Base-by-base conservation (phyloP, 2,329 filamentous ascomycete genomes). In the Lizonia empirigonia region DNA sequence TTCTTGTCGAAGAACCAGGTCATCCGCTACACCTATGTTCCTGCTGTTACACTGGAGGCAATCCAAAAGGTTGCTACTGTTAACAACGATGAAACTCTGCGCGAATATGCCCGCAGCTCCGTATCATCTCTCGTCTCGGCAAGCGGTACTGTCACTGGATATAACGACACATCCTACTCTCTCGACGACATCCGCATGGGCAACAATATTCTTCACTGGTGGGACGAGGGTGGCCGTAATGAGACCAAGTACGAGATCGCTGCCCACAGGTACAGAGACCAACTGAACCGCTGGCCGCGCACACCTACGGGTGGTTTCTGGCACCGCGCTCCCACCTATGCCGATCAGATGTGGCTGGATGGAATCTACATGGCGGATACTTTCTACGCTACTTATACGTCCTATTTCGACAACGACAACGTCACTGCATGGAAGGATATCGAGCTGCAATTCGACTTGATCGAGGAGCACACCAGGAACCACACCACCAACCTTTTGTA, bases 301-400 rank as follows among this genome's bases (percentile, higher is more conserved):
- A 84, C 78, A 0, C 65, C 76, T 0, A 64, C 73, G 0, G 81
- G 81, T 7, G 82, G 81, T 1, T 81, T 84, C 71, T 84, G 80
- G 80, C 81, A 84, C 56, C 72, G 77, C 1, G 64, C 73, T 13
- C 69, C 78, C 24, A 68, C 72, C 2, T 82, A 81, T 55, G 73
- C 72, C 15, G 75, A 82, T 55, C 79, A 84, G 60, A 82, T 83
- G 81, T 83, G 82, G 81, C 73, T 84, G 0, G 80, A 83, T 55
- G 82, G 82, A 1, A 79, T 76, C 30, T 75, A 72, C 62, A 76
- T 76, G 73, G 72, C 70, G 7, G 67, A 72, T 29, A 67, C 60
- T 34, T 74, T 74, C 61, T 74, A 74, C 49, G 68, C 73, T 5
- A 73, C 71, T 20, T 74, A 71, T 52, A 76, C 74, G 2, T 56